phyloP scores from a whole-genome alignment of 225 moss, liverwort and hornwort genomes.

The Pseudoscleropodium purum region DNA sequence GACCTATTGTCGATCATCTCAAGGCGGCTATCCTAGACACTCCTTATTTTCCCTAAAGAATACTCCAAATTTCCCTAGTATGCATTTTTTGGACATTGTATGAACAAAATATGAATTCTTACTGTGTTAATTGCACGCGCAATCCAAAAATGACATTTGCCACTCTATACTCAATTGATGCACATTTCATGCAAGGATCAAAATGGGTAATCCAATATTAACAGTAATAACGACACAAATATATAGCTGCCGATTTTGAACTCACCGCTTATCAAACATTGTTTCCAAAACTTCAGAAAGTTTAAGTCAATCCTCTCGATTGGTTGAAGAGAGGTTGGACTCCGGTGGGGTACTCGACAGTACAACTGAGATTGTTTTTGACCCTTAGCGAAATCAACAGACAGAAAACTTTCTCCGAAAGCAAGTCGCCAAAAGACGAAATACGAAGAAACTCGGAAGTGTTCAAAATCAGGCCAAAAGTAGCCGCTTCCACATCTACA shows the following conservation, averaged over 20 bases:
- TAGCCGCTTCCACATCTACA: not conserved
- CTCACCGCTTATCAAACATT: not conserved
- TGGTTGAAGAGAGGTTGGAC: not conserved
- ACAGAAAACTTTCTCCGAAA: not conserved
- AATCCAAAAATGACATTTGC: not conserved
- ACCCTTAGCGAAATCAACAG: not conserved
- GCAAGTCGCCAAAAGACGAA: not conserved
- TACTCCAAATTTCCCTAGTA: no score
- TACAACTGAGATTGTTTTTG: not conserved
- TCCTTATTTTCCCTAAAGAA: accelerated
- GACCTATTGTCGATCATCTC: not conserved
- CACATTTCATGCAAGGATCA: not conserved
- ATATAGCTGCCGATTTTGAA: not conserved
- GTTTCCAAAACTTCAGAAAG: not conserved
- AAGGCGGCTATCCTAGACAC: accelerated
- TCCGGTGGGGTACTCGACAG: not conserved
- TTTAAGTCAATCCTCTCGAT: not conserved
- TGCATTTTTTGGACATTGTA: not conserved
- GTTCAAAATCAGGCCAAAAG: not conserved
- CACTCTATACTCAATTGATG: not conserved
- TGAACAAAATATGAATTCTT: not conserved
- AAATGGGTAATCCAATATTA: no score
- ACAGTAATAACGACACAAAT: no score
- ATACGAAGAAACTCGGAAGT: not conserved
- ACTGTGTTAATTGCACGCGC: not conserved